These are phyloP conservation scores for Laguncularia racemosa DNA, from an alignment of 345 rosid species.

Conservation along the genomic window DNA sequence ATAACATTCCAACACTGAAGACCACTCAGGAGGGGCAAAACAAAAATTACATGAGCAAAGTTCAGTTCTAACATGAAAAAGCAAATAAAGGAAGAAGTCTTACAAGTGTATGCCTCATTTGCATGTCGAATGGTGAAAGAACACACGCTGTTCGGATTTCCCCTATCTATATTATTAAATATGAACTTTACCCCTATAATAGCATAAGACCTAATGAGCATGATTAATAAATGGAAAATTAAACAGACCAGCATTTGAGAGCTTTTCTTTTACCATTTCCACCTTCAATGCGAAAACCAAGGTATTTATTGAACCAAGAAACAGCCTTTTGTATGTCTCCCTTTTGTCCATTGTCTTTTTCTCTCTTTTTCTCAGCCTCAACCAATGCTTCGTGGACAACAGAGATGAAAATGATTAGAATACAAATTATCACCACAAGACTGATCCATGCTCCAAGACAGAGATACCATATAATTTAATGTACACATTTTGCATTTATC, in stretches of 20 bases:
- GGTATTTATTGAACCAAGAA: slow-evolving; percentile 72
- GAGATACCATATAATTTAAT: too few species aligned
- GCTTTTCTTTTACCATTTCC: slow-evolving; percentile 55
- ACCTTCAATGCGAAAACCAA: slow-evolving; percentile 76
- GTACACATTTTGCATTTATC: too few species aligned
- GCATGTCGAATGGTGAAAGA: slow-evolving; percentile 63
- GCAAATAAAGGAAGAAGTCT: slow-evolving; percentile 19
- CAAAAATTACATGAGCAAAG: slow-evolving; percentile 9
- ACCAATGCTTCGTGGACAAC: slow-evolving; percentile 31
- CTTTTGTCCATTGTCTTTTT: slow-evolving; percentile 28
- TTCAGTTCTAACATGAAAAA: slow-evolving; percentile 1
- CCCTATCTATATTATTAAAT: slow-evolving; percentile 43
- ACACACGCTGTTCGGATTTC: slow-evolving; percentile 41
- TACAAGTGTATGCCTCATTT: slow-evolving; percentile 58
- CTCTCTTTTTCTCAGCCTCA: slow-evolving; percentile 32
- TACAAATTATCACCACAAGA: too few species aligned
- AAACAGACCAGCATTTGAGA: background rate
- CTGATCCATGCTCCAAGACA: too few species aligned
- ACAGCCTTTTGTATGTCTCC: slow-evolving; percentile 57
- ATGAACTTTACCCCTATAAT: slow-evolving; percentile 76
- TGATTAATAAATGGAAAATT: slow-evolving; percentile 5
- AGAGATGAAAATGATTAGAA: background rate
- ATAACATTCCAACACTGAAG: slow-evolving; percentile 73
- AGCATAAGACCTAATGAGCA: slow-evolving; percentile 3
- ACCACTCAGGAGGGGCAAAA: slow-evolving; percentile 8